Evolutionary conservation across 2,329 filamentous ascomycete genomes (phyloP).

Genomic region (Phaeophleospora eucalypticola): DNA sequence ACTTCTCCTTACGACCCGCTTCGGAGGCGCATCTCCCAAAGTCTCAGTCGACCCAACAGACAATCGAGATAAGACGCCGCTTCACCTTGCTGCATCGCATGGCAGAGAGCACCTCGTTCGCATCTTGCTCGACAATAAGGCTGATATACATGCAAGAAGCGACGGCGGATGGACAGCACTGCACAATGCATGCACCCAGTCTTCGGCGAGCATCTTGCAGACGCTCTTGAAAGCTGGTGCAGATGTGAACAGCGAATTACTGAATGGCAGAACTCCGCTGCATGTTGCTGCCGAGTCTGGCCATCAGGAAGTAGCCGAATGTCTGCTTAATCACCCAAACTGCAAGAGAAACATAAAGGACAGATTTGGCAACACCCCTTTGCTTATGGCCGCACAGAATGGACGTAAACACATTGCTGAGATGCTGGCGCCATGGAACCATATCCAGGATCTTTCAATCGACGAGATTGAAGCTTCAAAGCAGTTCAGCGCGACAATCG

Average conservation of each 20-base stretch:
- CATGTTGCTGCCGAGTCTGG: constrained; percentile 29
- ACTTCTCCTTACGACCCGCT: constrained; percentile 16
- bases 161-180: constrained; percentile 89
- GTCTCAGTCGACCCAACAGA: constrained; percentile 19
- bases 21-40: constrained; percentile 17
- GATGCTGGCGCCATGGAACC: constrained; percentile 40
- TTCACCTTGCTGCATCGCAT: constrained; percentile 22
- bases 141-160: constrained; percentile 82
- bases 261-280: constrained; percentile 25
- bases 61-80: constrained; percentile 20
- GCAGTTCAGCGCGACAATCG: constrained; percentile 20
- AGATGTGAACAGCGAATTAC: constrained; percentile 24
- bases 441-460: constrained; percentile 22
- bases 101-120: constrained; percentile 55
- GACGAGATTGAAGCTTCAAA: constrained; percentile 22
- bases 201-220: constrained; percentile 15
- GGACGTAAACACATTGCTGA: constrained; percentile 40
- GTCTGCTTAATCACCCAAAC: constrained; percentile 22
- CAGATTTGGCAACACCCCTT: constrained; percentile 42
- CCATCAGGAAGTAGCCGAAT: constrained; percentile 21
- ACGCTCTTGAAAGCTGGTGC: constrained; percentile 23
- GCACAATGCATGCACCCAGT: constrained; percentile 47
- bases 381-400: constrained; percentile 40
- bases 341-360: constrained; percentile 38
- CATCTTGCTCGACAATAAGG: constrained; percentile 86